Base-by-base conservation (phyloP, 305 asterid genomes). In the Fraxinus ornus region DNA sequence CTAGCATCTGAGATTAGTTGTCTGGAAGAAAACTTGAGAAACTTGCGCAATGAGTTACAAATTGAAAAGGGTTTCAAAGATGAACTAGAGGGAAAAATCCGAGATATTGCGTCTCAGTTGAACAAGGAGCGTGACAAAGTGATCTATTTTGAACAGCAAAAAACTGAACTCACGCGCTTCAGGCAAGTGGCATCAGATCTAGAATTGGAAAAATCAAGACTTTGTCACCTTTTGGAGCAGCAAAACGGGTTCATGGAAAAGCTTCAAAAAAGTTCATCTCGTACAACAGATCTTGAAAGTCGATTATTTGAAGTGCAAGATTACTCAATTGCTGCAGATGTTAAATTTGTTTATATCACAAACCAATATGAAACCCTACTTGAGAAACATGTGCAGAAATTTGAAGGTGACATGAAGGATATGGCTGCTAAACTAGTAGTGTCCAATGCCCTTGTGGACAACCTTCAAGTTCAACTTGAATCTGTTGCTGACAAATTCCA, bases 381-480 rank as follows among this genome's bases (percentile, higher is more conserved):
- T 35, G 88, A 86, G 86, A 91, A 89, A 71, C 88, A 75, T 49
- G 28, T 72, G 93, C 88, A 88, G 87, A 91, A 85, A 88, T 89
- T 89, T 85, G 89, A 84, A 87, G 85, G 87, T 82, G 89, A 89
- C 80, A 79, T 91, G 84, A 86, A 85, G 64, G 88, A 89, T 30
- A 85, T 88, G 86, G 93, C 76, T 82, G 80, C 81, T 70, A 93
- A 90, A 85, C 82, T 92, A 37, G 92, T 88, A 78, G 78, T 81
- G 52, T 91, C 99, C 19, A 89, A 88, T 89, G 89, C 94, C 82
- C 89, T 94, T 71, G 92, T 92, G 83, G 95, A 89, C 57, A 91
- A 90, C 77, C 96, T 97, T 89, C 94, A 91, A 82, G 83, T 86
- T 79, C 92, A 92, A 83, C 88, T 97, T 30, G 97, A 95, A 79